Base-by-base conservation (phyloP, 495 filamentous ascomycete species). In the Lichenothelia convexa region DNA sequence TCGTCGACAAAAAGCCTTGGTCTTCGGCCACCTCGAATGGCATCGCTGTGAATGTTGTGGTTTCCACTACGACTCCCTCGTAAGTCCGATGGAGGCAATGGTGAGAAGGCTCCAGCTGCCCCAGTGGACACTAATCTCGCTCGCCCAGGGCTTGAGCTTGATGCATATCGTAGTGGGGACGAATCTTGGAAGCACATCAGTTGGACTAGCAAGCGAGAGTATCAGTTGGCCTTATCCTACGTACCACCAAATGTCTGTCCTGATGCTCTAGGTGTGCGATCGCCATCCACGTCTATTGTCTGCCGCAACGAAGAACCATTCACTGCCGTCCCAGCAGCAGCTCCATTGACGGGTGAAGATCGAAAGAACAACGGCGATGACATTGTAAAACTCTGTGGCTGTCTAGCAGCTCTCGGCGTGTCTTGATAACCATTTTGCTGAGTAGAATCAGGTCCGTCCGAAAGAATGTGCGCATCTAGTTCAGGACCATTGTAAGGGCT, bases 1-100 rank as follows among this genome's bases (percentile, higher is more conserved):
- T 84, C 77, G 50, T 87, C 81, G 20, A 92, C 73, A 48, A 87
- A 79, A 22, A 93, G n/a, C n/a, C n/a, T n/a, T n/a, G n/a, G 63
- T 30, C 78, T 75, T 34, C 74, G 68, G 15, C 77, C 65, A 18
- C 74, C 63, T 42, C 31, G 64, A 23, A 70, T 64, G 20, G 74
- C 73, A 13, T 73, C 70, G n/a, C 72, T 70, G 45, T 74, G 66
- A 13, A 73, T 61, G 38, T 89, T n/a, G n/a, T n/a, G n/a, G n/a
- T n/a, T n/a, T n/a, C n/a, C n/a, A n/a, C n/a, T n/a, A n/a, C n/a
- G n/a, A n/a, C n/a, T n/a, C n/a, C n/a, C n/a, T n/a, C n/a, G n/a
- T n/a, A n/a, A n/a, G n/a, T n/a, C n/a, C n/a, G n/a, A n/a, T n/a
- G n/a, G n/a, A n/a, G n/a, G n/a, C n/a, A n/a, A n/a, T n/a, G n/a